Conservation (phyloP, 192 early-diverging fungal genomes). For the Backusella luteola region DNA sequence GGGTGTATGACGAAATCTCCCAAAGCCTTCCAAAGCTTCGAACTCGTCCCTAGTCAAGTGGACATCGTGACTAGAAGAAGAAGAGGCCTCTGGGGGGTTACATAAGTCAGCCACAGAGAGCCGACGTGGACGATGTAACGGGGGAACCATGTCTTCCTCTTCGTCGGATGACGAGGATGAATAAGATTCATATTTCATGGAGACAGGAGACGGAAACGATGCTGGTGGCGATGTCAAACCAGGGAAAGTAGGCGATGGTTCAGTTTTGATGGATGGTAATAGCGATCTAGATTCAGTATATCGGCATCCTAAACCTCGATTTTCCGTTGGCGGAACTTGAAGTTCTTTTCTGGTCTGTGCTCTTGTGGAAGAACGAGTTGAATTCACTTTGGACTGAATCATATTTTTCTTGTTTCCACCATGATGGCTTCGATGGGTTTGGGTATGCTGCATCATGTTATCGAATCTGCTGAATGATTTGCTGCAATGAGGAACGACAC, state of each 20-base stretch:
- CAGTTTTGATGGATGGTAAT: background rate
- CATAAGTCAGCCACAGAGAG: slow-evolving; percentile 33
- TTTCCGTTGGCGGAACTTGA: background rate
- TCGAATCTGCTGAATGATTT: slow-evolving; percentile 74
- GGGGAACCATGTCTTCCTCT: background rate
- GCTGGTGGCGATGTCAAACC: background rate
- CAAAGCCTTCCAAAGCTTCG: slow-evolving; percentile 33
- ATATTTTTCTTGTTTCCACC: background rate
- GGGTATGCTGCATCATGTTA: slow-evolving; percentile 83
- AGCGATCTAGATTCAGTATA: background rate
- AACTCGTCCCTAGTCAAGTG: slow-evolving; percentile 35
- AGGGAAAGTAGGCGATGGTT: background rate
- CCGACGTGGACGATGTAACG: background rate
- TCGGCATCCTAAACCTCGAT: background rate
- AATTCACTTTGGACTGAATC: background rate
- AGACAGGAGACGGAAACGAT: background rate
- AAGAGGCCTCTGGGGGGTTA: slow-evolving; percentile 9
- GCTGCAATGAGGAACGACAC: slow-evolving; percentile 62
- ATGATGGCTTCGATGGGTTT: slow-evolving; percentile 51
- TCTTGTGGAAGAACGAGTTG: background rate
- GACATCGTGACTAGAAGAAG: background rate
- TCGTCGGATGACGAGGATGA: background rate
- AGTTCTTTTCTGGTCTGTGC: slow-evolving; percentile 1
- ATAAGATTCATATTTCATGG: background rate
- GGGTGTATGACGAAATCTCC: slow-evolving; percentile 27